These are phyloP conservation scores for Cercospora citrullina DNA, from an alignment of 2,329 filamentous ascomycete genomes.

Conservation along the genomic window DNA sequence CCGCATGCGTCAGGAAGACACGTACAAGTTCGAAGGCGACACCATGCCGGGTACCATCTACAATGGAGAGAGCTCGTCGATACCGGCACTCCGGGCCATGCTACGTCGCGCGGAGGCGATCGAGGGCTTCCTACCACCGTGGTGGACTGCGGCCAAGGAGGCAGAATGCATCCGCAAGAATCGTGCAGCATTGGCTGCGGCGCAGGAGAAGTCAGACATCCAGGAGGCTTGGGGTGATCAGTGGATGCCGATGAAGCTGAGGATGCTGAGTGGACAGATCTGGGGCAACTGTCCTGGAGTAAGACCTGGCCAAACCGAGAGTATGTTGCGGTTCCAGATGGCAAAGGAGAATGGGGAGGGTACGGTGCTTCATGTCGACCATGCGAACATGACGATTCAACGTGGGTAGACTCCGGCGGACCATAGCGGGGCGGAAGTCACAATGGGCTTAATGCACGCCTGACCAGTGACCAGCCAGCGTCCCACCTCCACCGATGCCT, in stretches of 20 bases:
- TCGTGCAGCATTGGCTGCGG: constrained; percentile 4
- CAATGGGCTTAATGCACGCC: not conserved
- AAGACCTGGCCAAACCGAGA: not conserved
- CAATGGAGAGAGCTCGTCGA: constrained; percentile 9
- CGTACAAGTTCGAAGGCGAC: constrained; percentile 20
- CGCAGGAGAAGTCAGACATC: constrained; percentile 2
- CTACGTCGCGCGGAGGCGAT: constrained; percentile 19
- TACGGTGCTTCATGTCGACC: not conserved
- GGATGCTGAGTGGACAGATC: constrained; percentile 16
- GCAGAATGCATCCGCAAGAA: constrained; percentile 27
- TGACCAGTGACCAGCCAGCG: not conserved
- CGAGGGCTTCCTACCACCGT: constrained; percentile 19
- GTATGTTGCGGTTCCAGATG: not conserved
- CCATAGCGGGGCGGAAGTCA: not conserved
- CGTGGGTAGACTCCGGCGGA: not conserved
- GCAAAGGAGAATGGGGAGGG: constrained; percentile 2
- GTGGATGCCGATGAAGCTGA: constrained; percentile 19
- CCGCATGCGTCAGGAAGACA: constrained; percentile 27
- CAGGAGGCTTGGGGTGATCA: constrained; percentile 25
- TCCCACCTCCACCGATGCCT: not conserved
- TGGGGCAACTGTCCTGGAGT: constrained; percentile 12
- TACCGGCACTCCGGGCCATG: constrained; percentile 19
- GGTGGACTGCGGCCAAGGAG: constrained; percentile 22
- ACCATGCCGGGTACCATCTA: constrained; percentile 21
- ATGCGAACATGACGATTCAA: not conserved